These are phyloP conservation scores for Cnidoscolus chayamansa DNA, from an alignment of 441 rosid species.

Conservation along the genomic window DNA sequence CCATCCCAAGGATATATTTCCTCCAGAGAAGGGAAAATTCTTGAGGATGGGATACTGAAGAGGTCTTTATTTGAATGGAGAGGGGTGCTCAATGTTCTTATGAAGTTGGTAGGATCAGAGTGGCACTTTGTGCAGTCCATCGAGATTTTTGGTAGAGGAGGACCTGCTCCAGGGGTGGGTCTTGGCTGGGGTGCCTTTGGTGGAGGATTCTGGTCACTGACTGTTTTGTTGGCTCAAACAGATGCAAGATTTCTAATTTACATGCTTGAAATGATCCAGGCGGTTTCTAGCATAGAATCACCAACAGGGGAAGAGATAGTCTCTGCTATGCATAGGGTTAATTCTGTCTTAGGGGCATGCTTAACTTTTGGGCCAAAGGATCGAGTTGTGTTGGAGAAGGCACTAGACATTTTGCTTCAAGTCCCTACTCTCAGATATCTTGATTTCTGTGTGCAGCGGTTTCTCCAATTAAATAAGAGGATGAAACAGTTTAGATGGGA, in stretches of 20 bases:
- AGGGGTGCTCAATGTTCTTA: constrained; percentile 42
- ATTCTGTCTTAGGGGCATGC: constrained; percentile 58
- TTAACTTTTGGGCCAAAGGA: constrained; percentile 71
- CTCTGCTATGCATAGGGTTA: constrained; percentile 35
- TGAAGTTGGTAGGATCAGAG: constrained; percentile 45
- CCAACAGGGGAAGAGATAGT: constrained; percentile 36
- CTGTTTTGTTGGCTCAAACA: constrained; percentile 61
- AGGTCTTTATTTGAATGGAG: constrained; percentile 49
- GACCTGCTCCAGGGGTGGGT: constrained; percentile 85
- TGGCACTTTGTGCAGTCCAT: constrained; percentile 60
- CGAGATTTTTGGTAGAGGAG: constrained; percentile 80
- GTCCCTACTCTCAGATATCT: constrained; percentile 53
- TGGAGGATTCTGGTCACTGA: constrained; percentile 84
- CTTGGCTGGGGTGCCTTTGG: constrained; percentile 90
- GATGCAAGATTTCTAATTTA: constrained; percentile 54
- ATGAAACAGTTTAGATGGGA: constrained; percentile 40
- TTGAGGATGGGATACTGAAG: constrained; percentile 57
- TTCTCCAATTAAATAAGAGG: constrained; percentile 38
- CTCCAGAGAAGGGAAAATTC: constrained; percentile 54
- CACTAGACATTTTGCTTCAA: constrained; percentile 56
- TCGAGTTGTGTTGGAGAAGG: constrained; percentile 51
- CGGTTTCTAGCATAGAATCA: constrained; percentile 22
- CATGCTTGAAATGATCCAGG: constrained; percentile 49
- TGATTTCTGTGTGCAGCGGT: constrained; percentile 35
- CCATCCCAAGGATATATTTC: constrained; percentile 33